phyloP scores from a whole-genome alignment of 495 filamentous ascomycete genomes.

The Tuber indicum region DNA sequence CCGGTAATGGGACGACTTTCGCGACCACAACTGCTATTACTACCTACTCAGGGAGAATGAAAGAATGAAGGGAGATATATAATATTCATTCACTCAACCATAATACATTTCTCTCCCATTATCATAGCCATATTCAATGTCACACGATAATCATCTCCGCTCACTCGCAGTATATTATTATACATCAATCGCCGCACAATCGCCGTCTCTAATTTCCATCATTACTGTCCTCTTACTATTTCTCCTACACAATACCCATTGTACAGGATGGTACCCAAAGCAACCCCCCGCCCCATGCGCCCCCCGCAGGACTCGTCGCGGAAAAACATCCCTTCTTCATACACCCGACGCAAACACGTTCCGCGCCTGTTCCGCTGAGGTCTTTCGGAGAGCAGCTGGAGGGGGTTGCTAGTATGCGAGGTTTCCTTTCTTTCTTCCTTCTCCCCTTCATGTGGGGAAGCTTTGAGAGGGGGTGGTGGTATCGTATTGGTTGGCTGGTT shows the following conservation, averaged over 20 bases:
- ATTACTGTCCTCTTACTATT: not conserved
- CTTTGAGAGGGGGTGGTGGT: not conserved
- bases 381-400: constrained; percentile 25
- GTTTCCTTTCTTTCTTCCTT: not conserved
- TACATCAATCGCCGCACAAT: not conserved
- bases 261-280: constrained; percentile 12
- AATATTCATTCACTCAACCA: not conserved
- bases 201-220: not conserved
- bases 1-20: no score
- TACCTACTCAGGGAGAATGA: not conserved
- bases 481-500: not conserved
- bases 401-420: constrained; percentile 27
- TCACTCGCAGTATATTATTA: constrained; percentile 12
- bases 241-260: not conserved
- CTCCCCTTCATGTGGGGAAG: not conserved
- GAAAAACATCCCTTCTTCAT: constrained; percentile 35
- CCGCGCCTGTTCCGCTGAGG: constrained; percentile 13
- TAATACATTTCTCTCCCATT: not conserved
- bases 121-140: not conserved
- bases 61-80: not conserved
- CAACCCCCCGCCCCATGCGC: constrained; percentile 19
- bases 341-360: constrained; percentile 14
- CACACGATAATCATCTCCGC: constrained; percentile 14
- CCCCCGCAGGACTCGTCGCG: constrained; percentile 20
- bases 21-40: no score